Conservation (phyloP, 176 grass and related monocot species). For the Secale cereale region DNA sequence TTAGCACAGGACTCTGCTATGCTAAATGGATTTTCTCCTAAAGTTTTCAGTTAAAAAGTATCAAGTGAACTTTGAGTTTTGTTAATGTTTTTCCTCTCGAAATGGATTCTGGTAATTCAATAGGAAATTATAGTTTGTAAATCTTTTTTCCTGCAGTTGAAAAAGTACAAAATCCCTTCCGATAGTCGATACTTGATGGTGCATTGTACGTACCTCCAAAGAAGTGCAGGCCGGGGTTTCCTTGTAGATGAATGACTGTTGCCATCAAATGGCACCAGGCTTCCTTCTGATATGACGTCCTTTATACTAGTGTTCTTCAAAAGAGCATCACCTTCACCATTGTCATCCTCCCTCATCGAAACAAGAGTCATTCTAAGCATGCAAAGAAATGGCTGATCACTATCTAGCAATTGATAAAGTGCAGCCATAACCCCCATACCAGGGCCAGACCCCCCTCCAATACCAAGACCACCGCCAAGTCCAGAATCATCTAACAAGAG, state of each 20-base stretch:
- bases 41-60: neutral
- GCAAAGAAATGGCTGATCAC: conserved; percentile 97
- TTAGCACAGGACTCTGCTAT: neutral
- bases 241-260: conserved; percentile 59
- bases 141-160: conserved; percentile 13
- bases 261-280: conserved; percentile 51
- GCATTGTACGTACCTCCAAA: conserved; percentile 75
- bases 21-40: neutral
- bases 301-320: conserved; percentile 54
- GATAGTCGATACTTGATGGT: conserved; percentile 7
- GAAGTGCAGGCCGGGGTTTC: conserved; percentile 83
- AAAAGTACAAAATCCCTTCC: conserved; percentile 8
- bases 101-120: conserved; percentile 7
- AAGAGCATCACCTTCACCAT: conserved; percentile 70
- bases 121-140: neutral
- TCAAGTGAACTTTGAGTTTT: neutral
- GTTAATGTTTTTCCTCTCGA: neutral
- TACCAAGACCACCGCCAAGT: conserved; percentile 88
- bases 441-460: conserved; percentile 92
- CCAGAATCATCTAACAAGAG: conserved; percentile 97
- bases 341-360: conserved; percentile 97
- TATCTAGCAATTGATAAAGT: conserved; percentile 95
- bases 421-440: conserved; percentile 93
- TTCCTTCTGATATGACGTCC: conserved; percentile 63
- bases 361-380: conserved; percentile 96